Evolutionary conservation across 78 protist genomes (phyloP).

Genomic region (Andalucia godoyi): DNA sequence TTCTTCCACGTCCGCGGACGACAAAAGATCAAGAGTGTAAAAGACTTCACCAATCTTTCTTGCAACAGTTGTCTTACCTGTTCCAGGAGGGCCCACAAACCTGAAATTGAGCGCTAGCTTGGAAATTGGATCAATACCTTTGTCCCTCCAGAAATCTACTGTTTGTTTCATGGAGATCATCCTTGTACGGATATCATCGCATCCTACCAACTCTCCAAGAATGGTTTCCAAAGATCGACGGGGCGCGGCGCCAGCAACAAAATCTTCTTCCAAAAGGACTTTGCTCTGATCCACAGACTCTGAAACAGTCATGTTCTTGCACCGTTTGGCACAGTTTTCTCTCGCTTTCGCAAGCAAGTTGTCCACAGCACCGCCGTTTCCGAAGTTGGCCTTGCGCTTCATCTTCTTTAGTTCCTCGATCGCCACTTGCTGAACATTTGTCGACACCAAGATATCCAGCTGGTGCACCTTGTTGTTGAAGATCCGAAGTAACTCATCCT

Average conservation of each 20-base stretch:
- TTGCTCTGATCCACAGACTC: too few relatives aligned
- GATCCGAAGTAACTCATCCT: not conserved
- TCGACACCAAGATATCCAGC: not conserved
- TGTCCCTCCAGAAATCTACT: too few relatives aligned
- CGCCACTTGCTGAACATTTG: not conserved
- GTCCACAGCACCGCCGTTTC: constrained; percentile 23
- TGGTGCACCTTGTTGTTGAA: not conserved
- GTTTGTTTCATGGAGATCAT: too few relatives aligned
- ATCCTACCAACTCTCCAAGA: too few relatives aligned
- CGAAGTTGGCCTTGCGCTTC: constrained; percentile 15
- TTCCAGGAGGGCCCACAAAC: constrained; percentile 19
- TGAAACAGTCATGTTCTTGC: too few relatives aligned
- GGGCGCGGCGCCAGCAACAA: too few relatives aligned
- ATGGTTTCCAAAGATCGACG: too few relatives aligned
- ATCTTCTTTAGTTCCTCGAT: not conserved
- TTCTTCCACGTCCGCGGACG: not conserved
- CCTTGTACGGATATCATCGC: too few relatives aligned
- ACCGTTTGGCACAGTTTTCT: too few relatives aligned
- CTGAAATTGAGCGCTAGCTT: not conserved
- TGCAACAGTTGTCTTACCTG: constrained; percentile 39
- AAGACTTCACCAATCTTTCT: constrained; percentile 4
- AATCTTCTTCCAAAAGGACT: too few relatives aligned
- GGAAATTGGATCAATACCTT: too few relatives aligned
- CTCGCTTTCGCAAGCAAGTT: too few relatives aligned
- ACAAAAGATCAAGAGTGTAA: not conserved